Base-by-base conservation (phyloP, 768 basidiomycete species). In the Tulasnella sp. region DNA sequence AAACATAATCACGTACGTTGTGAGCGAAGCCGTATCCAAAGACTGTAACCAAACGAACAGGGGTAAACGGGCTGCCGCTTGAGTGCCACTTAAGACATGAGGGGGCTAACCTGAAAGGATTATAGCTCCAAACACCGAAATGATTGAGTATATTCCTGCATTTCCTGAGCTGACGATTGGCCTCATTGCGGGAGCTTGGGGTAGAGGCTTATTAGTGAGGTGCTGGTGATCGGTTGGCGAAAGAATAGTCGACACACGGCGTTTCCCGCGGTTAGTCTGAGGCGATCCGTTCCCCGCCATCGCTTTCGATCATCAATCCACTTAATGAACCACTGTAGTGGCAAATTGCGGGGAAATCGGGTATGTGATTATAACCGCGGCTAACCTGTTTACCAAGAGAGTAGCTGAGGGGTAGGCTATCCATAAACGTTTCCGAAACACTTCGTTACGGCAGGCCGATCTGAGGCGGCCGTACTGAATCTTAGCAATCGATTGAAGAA, bases 61-160 rank as follows among this genome's bases (percentile, higher is more conserved):
- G 73, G 73, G 73, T 40, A 74, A 74, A 27, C 44, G 39, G 40
- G 38, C 73, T 34, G 31, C 1, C 39, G 44, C 21, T 40, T 21
- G 9, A 46, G 9, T 16, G 0, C 16, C n/a, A 46, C 71, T 74
- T 24, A 7, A 31, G 62, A 24, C 3, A 31, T 38, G 8, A 40
- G 1, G 34, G 36, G 24, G 82, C 83, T 78, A 75, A 84, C 84
- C 84, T 68, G 84, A 80, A 10, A 86, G 82, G 79, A 86, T 85
- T 75, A 85, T 82, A 34, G 84, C 83, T 10, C 84, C 85, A 78
- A 86, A 85, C 42, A 85, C 75, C 19, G 84, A 84, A 71, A 86
- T 80, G 76, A 86, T 81, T 68, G 85, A 84, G 80, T 85, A 86
- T 58, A 74, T 74, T 40, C 72, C 76, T 71, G 80, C 80, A 46